Base-by-base conservation (phyloP, 2,329 filamentous ascomycete genomes). In the Conoideocrella luteorostrata region DNA sequence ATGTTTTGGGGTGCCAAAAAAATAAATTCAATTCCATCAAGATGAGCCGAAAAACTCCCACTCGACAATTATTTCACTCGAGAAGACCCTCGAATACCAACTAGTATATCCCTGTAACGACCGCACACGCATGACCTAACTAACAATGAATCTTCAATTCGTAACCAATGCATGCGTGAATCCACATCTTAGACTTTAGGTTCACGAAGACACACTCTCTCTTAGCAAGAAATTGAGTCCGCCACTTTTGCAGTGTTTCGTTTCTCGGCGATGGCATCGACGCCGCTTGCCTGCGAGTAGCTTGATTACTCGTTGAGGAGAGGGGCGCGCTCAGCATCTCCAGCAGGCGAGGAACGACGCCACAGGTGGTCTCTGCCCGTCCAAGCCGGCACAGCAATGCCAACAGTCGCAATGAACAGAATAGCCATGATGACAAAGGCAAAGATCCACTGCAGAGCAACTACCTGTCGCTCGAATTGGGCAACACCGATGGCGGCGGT, bases 361-460 rank as follows among this genome's bases (percentile, higher is more conserved):
- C 77, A 77, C 39, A 65, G 68, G 49, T 72, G 56, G 37, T 81
- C 75, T 43, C 72, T 70, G 46, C 82, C 82, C 11, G 79, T 72
- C 57, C 81, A 71, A 18, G 75, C 75, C 1, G 84, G 84, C 26
- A 86, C 64, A 3, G 78, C 83, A 41, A 88, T 70, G 13, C 75
- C 64, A 3, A 86, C 56, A 1, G 85, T 88, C 15, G 78, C 66
- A 17, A 89, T 62, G 60, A 93, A 84, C 42, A 94, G 76, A 21
- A 86, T 60, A 1, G 73, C 78, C 74, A 91, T 89, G 61, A 95
- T 88, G 49, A 80, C 72, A 58, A 94, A 93, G 26, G 88, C 86
- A 61, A 95, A 95, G 65, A 94, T 91, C 88, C 88, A 95, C 68
- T 95, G 89, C 51, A 95, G 72, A 6, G 87, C 86, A 52, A 94